These are phyloP conservation scores for Microstegium vimineum DNA, from an alignment of 176 grass and related monocot genomes.

Conservation along the genomic window DNA sequence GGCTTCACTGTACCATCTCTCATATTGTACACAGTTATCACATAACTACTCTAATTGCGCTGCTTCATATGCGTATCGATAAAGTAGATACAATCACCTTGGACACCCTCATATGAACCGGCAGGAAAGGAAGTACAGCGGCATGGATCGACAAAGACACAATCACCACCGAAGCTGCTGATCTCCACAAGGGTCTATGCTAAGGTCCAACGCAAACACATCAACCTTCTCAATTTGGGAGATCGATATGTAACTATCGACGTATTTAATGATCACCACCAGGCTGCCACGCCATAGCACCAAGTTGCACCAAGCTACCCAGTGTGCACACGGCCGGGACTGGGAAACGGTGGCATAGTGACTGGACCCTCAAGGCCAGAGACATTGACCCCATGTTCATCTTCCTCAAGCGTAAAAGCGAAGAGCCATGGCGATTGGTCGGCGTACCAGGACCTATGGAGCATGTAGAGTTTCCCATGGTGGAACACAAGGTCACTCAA, in stretches of 20 bases:
- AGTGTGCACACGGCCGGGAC: not conserved
- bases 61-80: not conserved
- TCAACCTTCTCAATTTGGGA: not conserved
- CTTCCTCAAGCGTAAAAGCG: not conserved
- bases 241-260: fast-evolving
- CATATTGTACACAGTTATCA: not conserved
- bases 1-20: not conserved
- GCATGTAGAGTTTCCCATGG: slow-evolving; percentile 6
- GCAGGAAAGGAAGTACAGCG: slow-evolving; percentile 26
- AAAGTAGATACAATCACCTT: not conserved
- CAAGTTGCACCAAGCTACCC: not conserved
- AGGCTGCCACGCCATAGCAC: slow-evolving; percentile 8
- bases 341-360: not conserved
- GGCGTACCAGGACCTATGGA: not conserved
- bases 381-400: not conserved
- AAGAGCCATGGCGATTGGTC: not conserved
- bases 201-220: slow-evolving; percentile 17
- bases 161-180: not conserved
- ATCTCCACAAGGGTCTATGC: slow-evolving; percentile 22
- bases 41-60: fast-evolving
- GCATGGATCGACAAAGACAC: not conserved
- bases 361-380: not conserved
- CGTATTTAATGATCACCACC: not conserved
- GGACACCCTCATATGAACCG: not conserved
- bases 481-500: not conserved